phyloP scores from a whole-genome alignment of 2,329 filamentous ascomycete genomes.

The Trichoderma atroviride region DNA sequence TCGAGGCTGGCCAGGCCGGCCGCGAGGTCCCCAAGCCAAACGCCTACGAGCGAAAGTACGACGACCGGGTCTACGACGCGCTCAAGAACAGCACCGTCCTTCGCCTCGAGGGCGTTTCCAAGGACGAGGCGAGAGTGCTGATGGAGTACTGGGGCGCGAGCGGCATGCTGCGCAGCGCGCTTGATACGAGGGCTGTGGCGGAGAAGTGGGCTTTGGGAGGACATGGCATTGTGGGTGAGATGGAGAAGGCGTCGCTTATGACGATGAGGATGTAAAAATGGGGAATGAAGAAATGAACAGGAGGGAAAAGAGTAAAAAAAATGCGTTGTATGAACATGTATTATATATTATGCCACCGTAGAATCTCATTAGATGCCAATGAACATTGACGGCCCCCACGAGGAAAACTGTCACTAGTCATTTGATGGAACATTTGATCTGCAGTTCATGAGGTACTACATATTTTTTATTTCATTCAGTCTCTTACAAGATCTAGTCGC shows the following conservation, averaged over 20 bases:
- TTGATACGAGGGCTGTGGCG: conserved; percentile 71
- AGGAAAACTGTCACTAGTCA: not conserved
- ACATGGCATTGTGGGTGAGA: conserved; percentile 80
- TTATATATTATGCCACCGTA: conserved; percentile 22
- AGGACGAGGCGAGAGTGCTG: conserved; percentile 72
- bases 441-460: not conserved
- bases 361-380: not conserved
- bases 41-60: conserved; percentile 60
- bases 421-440: not conserved
- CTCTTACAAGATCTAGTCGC: conserved; percentile 16
- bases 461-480: conserved; percentile 7
- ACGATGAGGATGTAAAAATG: conserved; percentile 48
- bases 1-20: conserved; percentile 48
- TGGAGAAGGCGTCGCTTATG: conserved; percentile 68
- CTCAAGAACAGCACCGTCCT: conserved; percentile 56
- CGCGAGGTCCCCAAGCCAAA: conserved; percentile 48
- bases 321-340: conserved; percentile 25
- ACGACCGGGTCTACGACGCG: conserved; percentile 57
- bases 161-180: conserved; percentile 70
- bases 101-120: conserved; percentile 68
- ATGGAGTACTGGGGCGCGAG: conserved; percentile 95
- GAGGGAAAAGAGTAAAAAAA: not conserved
- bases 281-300: not conserved
- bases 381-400: not conserved
- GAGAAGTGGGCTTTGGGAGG: conserved; percentile 86